Evolutionary conservation across 352 stramenopile species (phyloP), one percentile per base, ranked within the genome.

Genomic region (Globisporangium nagaii): DNA sequence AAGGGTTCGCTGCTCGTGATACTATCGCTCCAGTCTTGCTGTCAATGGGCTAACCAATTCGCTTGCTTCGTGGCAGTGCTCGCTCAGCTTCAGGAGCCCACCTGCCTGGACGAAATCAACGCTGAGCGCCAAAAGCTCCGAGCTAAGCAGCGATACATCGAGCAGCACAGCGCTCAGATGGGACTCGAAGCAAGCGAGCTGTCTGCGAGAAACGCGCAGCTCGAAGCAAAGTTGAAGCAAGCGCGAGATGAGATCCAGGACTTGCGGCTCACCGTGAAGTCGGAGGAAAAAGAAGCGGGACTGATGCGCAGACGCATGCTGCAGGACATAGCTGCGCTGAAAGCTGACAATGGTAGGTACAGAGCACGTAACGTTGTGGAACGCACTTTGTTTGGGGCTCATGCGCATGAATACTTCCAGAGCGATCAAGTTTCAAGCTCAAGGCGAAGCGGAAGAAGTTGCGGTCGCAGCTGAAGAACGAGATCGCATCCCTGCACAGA

Each of bases 391-490:
- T n/a, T n/a, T n/a, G n/a, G n/a, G n/a, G n/a, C n/a, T n/a, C n/a
- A n/a, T n/a, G n/a, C n/a, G n/a, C n/a, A 46, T 39, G 28, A 28
- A 45, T 25, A 1, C n/a, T n/a, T 32, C 0, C 32, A 84, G 73
- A 56, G 51, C 68, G 68, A 20, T 46, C 71, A 10, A 56, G 70
- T 43, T 32, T 45, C 17, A 79, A 79, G 37, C 44, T 84, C 20
- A 78, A 79, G 32, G 48, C 53, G 4, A 79, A 84, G 45, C 61
- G 66, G 32, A 79, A 66, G 36, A 81, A 71, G 27, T 68, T 70
- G 56, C 66, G 68, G 2, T 42, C 66, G 17, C 77, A 79, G 48
- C 65, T 61, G 8, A 78, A 72, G 34, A 75, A 78, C 37, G 68
- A 84, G 48, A 73, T 75, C 30, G 58, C 48, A 35, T 81, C 71